A percentile compares a stretch with the other conserved stretches of the same genome.
Conservation (phyloP, 2,329 filamentous ascomycete species). For the Venturia aucupariae region DNA sequence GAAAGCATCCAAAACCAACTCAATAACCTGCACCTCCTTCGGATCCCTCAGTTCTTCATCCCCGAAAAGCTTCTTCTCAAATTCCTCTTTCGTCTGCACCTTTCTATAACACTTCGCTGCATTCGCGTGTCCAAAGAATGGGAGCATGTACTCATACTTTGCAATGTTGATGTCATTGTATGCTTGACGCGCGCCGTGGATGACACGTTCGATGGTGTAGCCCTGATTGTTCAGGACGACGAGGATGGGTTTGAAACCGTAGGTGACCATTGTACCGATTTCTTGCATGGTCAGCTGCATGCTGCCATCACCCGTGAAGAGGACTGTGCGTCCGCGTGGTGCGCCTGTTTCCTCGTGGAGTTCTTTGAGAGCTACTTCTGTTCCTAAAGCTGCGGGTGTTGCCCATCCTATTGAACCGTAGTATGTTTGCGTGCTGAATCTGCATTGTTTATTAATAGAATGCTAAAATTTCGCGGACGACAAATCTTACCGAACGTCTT, state of each 20-base stretch:
- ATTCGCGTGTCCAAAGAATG: constrained; percentile 29
- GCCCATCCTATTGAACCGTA: constrained; percentile 26
- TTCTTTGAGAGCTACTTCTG: constrained; percentile 42
- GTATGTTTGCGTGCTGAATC: neutral
- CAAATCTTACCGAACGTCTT: constrained; percentile 17
- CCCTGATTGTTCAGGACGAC: constrained; percentile 39
- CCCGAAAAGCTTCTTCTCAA: constrained; percentile 25
- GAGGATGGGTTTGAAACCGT: constrained; percentile 27
- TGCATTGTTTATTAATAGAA: neutral
- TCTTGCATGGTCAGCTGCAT: constrained; percentile 60
- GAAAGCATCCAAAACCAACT: constrained; percentile 33
- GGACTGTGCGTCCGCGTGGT: constrained; percentile 36
- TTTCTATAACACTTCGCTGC: constrained; percentile 27
- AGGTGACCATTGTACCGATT: constrained; percentile 50
- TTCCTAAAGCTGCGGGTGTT: constrained; percentile 33
- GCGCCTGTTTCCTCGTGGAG: constrained; percentile 21
- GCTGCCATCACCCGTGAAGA: constrained; percentile 55
- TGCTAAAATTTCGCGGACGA: neutral
- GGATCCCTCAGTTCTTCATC: constrained; percentile 25
- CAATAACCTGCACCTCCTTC: constrained; percentile 29
- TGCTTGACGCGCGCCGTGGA: constrained; percentile 34
- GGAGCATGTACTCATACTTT: constrained; percentile 31
- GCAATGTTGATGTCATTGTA: constrained; percentile 34
- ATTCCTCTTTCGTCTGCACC: constrained; percentile 29
- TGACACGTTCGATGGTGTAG: constrained; percentile 39